Conservation (phyloP, 1,284 basidiomycete species). For the Malassezia psittaci region DNA sequence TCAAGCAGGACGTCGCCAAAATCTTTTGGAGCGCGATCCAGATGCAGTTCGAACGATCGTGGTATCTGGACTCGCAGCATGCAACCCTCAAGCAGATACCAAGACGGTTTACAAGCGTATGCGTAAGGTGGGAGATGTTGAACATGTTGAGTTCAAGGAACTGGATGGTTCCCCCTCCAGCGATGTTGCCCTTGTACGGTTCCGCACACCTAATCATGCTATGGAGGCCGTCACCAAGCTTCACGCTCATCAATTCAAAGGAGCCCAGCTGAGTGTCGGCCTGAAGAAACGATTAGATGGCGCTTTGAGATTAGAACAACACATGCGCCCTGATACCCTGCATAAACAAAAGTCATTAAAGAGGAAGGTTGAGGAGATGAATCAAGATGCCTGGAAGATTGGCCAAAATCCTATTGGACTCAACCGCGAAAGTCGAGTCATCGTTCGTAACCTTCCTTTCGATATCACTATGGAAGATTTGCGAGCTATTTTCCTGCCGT, state of each 20-base stretch:
- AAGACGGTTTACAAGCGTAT: slow-evolving; percentile 44
- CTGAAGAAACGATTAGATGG: slow-evolving; percentile 74
- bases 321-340: slow-evolving; percentile 48
- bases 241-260: slow-evolving; percentile 89
- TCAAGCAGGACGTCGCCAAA: not conserved
- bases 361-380: slow-evolving; percentile 36
- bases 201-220: slow-evolving; percentile 62
- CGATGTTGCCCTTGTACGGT: slow-evolving; percentile 61
- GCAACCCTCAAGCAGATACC: slow-evolving; percentile 29
- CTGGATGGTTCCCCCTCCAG: slow-evolving; percentile 1
- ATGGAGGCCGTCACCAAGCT: slow-evolving; percentile 67
- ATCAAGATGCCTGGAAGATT: slow-evolving; percentile 21
- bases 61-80: slow-evolving; percentile 32
- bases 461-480: slow-evolving; percentile 63
- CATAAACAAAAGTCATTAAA: slow-evolving; percentile 49
- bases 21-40: slow-evolving; percentile 23
- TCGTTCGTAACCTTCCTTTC: slow-evolving; percentile 80
- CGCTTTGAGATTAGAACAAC: slow-evolving; percentile 53
- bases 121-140: slow-evolving; percentile 44
- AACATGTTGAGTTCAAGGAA: slow-evolving; percentile 31
- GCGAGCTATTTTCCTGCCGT: slow-evolving; percentile 73
- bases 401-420: slow-evolving; percentile 41
- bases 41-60: slow-evolving; percentile 42
- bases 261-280: slow-evolving; percentile 70
- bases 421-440: slow-evolving; percentile 64